Conservation (phyloP, 2,329 filamentous ascomycete genomes). For the Tolypocladium sp. region DNA sequence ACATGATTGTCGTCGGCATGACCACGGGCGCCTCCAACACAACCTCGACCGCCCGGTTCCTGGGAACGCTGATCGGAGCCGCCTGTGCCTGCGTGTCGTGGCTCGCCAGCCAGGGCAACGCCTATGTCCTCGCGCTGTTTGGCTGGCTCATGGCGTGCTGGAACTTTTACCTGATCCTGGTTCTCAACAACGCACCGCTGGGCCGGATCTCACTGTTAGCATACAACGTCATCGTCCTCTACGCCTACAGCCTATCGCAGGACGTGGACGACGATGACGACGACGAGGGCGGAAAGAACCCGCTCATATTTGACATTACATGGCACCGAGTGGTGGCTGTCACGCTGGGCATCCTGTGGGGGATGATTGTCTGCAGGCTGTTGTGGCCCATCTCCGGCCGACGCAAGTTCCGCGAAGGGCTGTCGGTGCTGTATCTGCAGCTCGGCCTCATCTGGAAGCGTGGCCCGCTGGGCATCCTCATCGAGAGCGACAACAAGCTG, state of each 20-base stretch:
- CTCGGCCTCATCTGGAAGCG: slow-evolving; percentile 96
- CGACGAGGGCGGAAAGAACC: slow-evolving; percentile 76
- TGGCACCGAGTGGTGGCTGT: slow-evolving; percentile 83
- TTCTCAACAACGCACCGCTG: slow-evolving; percentile 75
- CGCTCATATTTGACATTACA: slow-evolving; percentile 80
- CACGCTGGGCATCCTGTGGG: slow-evolving; percentile 81
- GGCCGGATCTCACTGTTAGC: slow-evolving; percentile 90
- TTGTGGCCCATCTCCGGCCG: slow-evolving; percentile 93
- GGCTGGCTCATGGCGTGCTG: slow-evolving; percentile 74
- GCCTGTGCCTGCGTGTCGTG: slow-evolving; percentile 67
- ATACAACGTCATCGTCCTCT: slow-evolving; percentile 91
- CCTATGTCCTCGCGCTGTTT: slow-evolving; percentile 65
- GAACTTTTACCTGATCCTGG: slow-evolving; percentile 86
- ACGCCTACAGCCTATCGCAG: slow-evolving; percentile 82
- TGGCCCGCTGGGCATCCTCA: slow-evolving; percentile 70
- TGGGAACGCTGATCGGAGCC: slow-evolving; percentile 78
- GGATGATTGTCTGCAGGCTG: slow-evolving; percentile 76
- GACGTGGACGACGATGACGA: slow-evolving; percentile 74
- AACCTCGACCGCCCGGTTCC: slow-evolving; percentile 76
- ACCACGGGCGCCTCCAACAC: slow-evolving; percentile 95
- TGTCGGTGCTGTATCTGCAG: slow-evolving; percentile 85
- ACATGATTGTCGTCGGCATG: slow-evolving; percentile 98
- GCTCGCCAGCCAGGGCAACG: slow-evolving; percentile 66
- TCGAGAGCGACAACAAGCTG: slow-evolving; percentile 45
- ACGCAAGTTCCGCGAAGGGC: slow-evolving; percentile 77